phyloP scores from a whole-genome alignment of 176 grass and related monocot species.

The Carex cristatella region DNA sequence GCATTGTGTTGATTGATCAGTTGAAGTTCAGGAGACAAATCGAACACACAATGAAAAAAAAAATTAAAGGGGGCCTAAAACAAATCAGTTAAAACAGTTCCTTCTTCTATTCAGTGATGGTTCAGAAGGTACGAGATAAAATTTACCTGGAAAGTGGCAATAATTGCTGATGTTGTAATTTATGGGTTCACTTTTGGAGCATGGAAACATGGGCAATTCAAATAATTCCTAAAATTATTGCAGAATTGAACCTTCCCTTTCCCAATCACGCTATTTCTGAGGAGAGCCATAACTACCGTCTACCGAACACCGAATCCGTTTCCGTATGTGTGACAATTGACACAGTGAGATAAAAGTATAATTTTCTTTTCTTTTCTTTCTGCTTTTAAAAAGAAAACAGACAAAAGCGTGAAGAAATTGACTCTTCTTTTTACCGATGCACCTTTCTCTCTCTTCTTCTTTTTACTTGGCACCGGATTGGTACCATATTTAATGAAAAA shows the following conservation, averaged over 20 bases:
- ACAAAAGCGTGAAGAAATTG: neutral
- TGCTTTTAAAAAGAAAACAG: no score
- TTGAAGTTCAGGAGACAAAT: no score
- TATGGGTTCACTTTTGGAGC: neutral
- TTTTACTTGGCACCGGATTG: neutral
- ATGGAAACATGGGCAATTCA: neutral
- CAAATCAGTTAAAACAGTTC: no score
- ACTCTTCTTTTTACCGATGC: neutral
- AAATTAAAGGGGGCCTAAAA: no score
- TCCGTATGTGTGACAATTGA: neutral
- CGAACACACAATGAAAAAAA: no score
- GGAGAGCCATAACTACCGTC: neutral
- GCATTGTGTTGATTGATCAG: no score
- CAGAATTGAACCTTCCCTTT: neutral
- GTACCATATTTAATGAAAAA: neutral
- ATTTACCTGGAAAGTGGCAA: neutral
- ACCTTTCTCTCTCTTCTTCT: neutral
- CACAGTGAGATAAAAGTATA: neutral
- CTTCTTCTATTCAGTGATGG: neutral
- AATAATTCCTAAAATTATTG: neutral
- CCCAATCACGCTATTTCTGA: neutral
- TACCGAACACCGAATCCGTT: neutral
- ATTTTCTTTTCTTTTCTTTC: neutral
- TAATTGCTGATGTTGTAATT: neutral
- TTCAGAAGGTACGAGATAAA: neutral